Base-by-base conservation (phyloP, 2,329 filamentous ascomycete species). In the Chalaropsis ovoidea region DNA sequence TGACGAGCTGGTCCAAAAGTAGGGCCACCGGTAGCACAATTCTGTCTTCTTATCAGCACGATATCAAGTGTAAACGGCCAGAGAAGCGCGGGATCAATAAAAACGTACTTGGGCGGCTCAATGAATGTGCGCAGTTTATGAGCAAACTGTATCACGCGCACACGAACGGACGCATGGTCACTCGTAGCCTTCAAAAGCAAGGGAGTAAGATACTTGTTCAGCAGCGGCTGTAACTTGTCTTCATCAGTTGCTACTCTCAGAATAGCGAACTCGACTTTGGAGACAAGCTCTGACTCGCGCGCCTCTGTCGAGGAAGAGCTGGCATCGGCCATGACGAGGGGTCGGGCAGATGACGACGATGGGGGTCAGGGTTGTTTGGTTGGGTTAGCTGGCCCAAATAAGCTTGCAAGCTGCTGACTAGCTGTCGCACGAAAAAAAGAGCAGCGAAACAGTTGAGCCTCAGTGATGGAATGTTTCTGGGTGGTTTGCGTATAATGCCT, bases 1-100 rank as follows among this genome's bases (percentile, higher is more conserved):
- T 72, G 74, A 95, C 95, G 80, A 95, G 96, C 74, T 97, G 94
- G 70, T 91, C 87, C 65, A 97, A 75, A 19, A 99, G 80, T 17
- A 86, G 84, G n/a, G 84, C 82, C 13, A 97, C 91, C 0, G 94
- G 94, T 5, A 99, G 79, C 64, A 92, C 81, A 69, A 96, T 85
- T 61, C 81, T 82, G 68, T 68, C 15, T 42, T n/a, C 5, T 22
- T 31, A 45, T 66, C 58, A 66, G 60, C 10, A 15, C 24, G 17
- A 5, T 10, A 2, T 19, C 15, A 19, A 56, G 19, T 35, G 11
- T 15, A 41, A 42, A 24, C 3, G 27, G 17, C 15, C 22, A 27
- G 4, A 60, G 19, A 27, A 31, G 22, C 13, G 66, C 45, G 49
- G 24, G 60, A 22, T 5, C 22, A 17, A n/a, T 13, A 3, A 4